These are phyloP conservation scores for Pythium diclinum DNA, from an alignment of 352 stramenopile genomes.

Conservation along the genomic window DNA sequence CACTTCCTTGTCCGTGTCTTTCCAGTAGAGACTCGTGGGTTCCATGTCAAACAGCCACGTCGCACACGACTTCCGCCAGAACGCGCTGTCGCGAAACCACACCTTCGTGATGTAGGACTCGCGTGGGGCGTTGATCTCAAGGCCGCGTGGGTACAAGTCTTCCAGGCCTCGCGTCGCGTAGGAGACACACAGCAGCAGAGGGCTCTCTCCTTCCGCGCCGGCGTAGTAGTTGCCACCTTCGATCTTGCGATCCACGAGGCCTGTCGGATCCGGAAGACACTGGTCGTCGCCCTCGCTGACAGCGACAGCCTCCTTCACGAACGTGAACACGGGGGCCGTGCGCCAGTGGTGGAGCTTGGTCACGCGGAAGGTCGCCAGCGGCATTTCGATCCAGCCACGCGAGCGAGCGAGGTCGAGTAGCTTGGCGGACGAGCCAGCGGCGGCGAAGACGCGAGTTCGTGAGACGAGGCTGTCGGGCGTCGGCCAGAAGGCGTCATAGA, in stretches of 20 bases:
- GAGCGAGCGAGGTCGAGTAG: background rate
- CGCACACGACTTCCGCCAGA: slow-evolving; percentile 14
- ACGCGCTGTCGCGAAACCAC: background rate
- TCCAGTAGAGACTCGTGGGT: background rate
- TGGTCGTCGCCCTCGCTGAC: background rate
- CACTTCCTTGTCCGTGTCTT: background rate
- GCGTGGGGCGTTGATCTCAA: background rate
- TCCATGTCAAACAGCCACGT: background rate
- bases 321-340: background rate
- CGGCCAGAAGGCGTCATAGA: too few relatives aligned
- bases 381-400: slow-evolving; percentile 9
- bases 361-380: slow-evolving; percentile 3
- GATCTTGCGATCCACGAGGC: background rate
- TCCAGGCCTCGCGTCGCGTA: slow-evolving; percentile 11
- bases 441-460: background rate
- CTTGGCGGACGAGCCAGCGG: background rate
- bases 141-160: background rate
- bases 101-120: background rate
- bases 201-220: background rate
- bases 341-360: background rate
- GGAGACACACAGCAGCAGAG: slow-evolving; percentile 12
- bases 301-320: background rate
- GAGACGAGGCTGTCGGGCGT: background rate
- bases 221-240: slow-evolving; percentile 19
- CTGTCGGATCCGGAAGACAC: background rate